Evolutionary conservation across 2,329 filamentous ascomycete genomes (phyloP), one percentile per base, ranked within the genome.

Genomic region (Monascus ruber): DNA sequence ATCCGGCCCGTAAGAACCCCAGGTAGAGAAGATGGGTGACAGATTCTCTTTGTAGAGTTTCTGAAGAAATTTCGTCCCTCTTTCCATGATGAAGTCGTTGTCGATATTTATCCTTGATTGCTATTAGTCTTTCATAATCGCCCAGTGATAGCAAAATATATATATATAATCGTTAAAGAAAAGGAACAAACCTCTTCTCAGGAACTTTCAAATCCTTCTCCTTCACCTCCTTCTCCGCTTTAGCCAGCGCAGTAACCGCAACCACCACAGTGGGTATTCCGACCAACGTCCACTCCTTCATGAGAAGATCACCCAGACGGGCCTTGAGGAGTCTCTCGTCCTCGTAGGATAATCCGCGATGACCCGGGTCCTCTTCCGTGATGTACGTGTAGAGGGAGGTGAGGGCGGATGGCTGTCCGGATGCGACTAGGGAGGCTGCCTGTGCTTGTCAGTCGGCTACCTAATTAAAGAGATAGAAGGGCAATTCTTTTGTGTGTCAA

Each of bases 261-360:
- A 46, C 47, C 7, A 60, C 41, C 7, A 59, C 48, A 11, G 48
- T 50, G n/a, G 56, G 55, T 26, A 59, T 56, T 6, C 57, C 57
- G 17, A 55, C 47, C 10, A 60, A 42, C 6, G 53, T 55, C 46
- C 57, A 50, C 40, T 53, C 52, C 39, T 60, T 60, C 43, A 59
- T 47, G 2, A 58, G 47, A 2, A 57, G 33, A 36, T 58, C 57
- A 4, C 56, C 46, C 10, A 60, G 35, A 2, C 49, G 44, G 4
- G 37, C 35, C 17, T 44, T 44, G 29, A 53, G 42, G 32, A 38
- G 34, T 33, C 44, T 46, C 34, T 47, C 43, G 31, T 46, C 42
- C 6, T 42, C 25, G 6, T 43, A 38, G 25, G 35, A 39, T 3
- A 40, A 31, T 6, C 41, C 39, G 31, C 47, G 48, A n/a, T 36